Evolutionary conservation across 352 stramenopile genomes (phyloP).

Genomic region (Phytopythium boreale): DNA sequence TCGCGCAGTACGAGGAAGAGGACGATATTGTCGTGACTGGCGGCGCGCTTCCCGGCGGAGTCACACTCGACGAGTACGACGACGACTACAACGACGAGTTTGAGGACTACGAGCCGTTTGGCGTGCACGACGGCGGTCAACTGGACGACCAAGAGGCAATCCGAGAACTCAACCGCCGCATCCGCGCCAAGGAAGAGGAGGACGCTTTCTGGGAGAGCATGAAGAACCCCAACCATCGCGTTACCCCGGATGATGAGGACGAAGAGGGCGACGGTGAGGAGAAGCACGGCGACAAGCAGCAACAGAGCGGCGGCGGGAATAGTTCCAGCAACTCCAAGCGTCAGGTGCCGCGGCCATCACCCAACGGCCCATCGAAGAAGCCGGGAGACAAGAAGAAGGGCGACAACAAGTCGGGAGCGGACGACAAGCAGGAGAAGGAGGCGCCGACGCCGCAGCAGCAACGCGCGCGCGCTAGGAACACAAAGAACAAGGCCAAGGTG

Average conservation of each 20-base stretch:
- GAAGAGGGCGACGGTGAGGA: slow-evolving; percentile 26
- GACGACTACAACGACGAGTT: slow-evolving; percentile 88
- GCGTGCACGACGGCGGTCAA: slow-evolving; percentile 40
- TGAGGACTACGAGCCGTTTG: slow-evolving; percentile 74
- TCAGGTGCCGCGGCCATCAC: not conserved
- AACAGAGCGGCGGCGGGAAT: not conserved
- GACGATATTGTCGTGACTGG: slow-evolving; percentile 24
- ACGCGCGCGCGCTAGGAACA: slow-evolving; percentile 39
- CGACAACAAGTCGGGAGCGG: slow-evolving; percentile 16
- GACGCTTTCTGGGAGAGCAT: slow-evolving; percentile 71
- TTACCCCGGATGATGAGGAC: slow-evolving; percentile 7
- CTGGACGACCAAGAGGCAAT: slow-evolving; percentile 50
- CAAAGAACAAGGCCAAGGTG: slow-evolving; percentile 81
- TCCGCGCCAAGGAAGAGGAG: slow-evolving; percentile 55
- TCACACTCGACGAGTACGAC: slow-evolving; percentile 58
- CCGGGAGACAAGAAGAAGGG: slow-evolving; percentile 19
- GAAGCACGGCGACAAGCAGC: slow-evolving; percentile 9
- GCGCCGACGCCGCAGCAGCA: slow-evolving; percentile 34
- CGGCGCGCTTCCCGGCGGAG: slow-evolving; percentile 1
- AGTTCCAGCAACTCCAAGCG: not conserved
- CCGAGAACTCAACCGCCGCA: slow-evolving; percentile 45
- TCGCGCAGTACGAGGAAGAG: slow-evolving; percentile 48
- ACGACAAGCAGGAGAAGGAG: slow-evolving; percentile 21
- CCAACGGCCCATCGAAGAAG: slow-evolving; percentile 4
- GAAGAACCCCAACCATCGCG: slow-evolving; percentile 49